A percentile compares a stretch with the other conserved stretches of the same genome.
phyloP scores from a whole-genome alignment of 192 early-diverging fungal genomes.

The Rhizophagus prolifer region DNA sequence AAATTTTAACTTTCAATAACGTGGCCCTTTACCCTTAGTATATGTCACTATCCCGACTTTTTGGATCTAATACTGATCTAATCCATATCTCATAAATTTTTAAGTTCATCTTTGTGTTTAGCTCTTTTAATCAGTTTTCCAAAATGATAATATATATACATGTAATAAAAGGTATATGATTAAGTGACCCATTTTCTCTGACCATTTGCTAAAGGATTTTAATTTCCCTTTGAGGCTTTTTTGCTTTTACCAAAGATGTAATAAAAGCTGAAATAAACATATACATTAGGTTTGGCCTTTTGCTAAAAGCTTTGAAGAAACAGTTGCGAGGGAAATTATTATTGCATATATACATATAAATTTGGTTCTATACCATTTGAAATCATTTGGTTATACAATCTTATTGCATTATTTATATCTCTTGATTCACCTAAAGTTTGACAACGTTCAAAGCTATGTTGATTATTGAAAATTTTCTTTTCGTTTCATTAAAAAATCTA shows the following conservation, averaged over 20 bases:
- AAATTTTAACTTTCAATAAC: conserved; percentile 1
- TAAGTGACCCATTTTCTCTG: not conserved
- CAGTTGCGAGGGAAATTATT: not conserved
- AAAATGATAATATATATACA: not conserved
- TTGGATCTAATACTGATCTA: too few relatives aligned
- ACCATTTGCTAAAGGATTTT: not conserved
- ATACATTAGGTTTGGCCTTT: not conserved
- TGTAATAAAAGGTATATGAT: not conserved
- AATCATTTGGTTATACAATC: conserved; percentile 3
- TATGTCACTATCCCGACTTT: not conserved
- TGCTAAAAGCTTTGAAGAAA: not conserved
- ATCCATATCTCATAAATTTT: not conserved
- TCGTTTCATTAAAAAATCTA: not conserved
- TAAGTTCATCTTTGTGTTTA: not conserved
- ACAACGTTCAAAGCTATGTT: not conserved
- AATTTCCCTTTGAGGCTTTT: not conserved
- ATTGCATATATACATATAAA: not conserved
- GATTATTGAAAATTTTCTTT: not conserved
- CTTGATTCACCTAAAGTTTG: not conserved
- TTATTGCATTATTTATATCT: not conserved
- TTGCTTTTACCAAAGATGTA: not conserved
- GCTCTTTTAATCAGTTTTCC: not conserved
- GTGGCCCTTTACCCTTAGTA: conserved; percentile 2
- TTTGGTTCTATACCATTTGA: not conserved
- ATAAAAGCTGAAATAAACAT: conserved; percentile 15